Evolutionary conservation across 192 early-diverging fungal genomes (phyloP).

Genomic region (Coemansia sp.): DNA sequence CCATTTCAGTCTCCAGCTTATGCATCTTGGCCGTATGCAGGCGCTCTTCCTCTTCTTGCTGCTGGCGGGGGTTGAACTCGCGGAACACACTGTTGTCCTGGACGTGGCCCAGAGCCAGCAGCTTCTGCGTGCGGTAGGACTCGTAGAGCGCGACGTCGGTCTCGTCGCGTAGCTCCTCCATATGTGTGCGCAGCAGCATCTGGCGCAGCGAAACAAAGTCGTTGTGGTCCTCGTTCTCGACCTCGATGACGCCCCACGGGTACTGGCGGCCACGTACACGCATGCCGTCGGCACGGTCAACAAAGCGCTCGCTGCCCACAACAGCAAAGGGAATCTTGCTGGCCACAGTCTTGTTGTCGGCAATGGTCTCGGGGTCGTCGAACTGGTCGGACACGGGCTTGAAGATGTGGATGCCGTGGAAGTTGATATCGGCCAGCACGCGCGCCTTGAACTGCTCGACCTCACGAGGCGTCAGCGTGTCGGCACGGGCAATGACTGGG

Average conservation of each 20-base stretch:
- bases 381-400: slow-evolving; percentile 74
- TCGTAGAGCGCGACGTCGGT: slow-evolving; percentile 89
- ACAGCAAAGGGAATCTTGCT: slow-evolving; percentile 89
- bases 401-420: slow-evolving; percentile 81
- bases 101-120: slow-evolving; percentile 76
- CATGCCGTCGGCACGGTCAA: slow-evolving; percentile 75
- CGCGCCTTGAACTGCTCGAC: slow-evolving; percentile 83
- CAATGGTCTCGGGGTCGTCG: slow-evolving; percentile 75
- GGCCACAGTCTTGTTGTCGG: slow-evolving; percentile 75
- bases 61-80: slow-evolving; percentile 68
- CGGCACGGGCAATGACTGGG: slow-evolving; percentile 90
- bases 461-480: slow-evolving; percentile 84
- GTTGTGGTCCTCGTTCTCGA: slow-evolving; percentile 92
- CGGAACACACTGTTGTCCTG: slow-evolving; percentile 75
- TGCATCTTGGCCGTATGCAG: slow-evolving; percentile 89
- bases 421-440: slow-evolving; percentile 72
- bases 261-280: slow-evolving; percentile 83
- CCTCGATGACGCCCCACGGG: slow-evolving; percentile 93
- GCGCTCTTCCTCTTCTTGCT: slow-evolving; percentile 88
- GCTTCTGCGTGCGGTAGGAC: slow-evolving; percentile 90
- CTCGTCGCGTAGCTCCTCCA: slow-evolving; percentile 92
- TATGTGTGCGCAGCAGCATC: slow-evolving; percentile 84
- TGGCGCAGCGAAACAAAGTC: slow-evolving; percentile 93
- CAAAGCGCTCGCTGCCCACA: slow-evolving; percentile 79
- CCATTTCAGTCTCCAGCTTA: slow-evolving; percentile 99